Evolutionary conservation across 2,329 filamentous ascomycete genomes (phyloP).

Genomic region (Hymenoscyphus fructigenus): DNA sequence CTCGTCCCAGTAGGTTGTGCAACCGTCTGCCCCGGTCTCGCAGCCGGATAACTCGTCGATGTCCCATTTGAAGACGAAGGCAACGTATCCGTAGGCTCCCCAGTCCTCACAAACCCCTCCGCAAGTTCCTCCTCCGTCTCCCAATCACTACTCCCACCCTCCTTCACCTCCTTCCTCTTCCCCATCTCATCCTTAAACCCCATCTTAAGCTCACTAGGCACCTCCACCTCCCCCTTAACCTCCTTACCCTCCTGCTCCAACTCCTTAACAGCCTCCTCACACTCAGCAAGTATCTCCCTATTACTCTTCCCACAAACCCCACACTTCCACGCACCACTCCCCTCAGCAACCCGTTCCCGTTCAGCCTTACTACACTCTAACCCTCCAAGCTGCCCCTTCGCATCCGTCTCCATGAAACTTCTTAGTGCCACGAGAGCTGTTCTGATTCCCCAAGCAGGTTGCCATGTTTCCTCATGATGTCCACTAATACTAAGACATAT

Average conservation of each 20-base stretch:
- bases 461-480: constrained; percentile 98
- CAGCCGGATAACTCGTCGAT: constrained; percentile 26
- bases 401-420: constrained; percentile 90
- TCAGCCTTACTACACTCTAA: constrained; percentile 72
- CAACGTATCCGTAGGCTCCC: constrained; percentile 27
- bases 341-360: constrained; percentile 65
- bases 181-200: constrained; percentile 72
- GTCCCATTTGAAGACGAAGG: constrained; percentile 23
- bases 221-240: constrained; percentile 39
- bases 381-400: constrained; percentile 85
- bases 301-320: constrained; percentile 69
- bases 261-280: constrained; percentile 53
- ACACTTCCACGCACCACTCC: constrained; percentile 68
- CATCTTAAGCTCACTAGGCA: constrained; percentile 57
- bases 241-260: constrained; percentile 43
- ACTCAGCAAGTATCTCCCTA: constrained; percentile 70
- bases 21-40: constrained; percentile 35
- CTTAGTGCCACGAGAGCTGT: constrained; percentile 80
- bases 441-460: constrained; percentile 94
- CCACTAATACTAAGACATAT: constrained; percentile 93
- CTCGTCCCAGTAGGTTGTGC: constrained; percentile 36
- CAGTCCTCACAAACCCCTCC: constrained; percentile 58
- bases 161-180: constrained; percentile 36
- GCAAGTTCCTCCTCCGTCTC: constrained; percentile 51
- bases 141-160: constrained; percentile 2